These are phyloP conservation scores for Skeletonema menzelii DNA, from an alignment of 108 stramenopile species.

Conservation along the genomic window DNA sequence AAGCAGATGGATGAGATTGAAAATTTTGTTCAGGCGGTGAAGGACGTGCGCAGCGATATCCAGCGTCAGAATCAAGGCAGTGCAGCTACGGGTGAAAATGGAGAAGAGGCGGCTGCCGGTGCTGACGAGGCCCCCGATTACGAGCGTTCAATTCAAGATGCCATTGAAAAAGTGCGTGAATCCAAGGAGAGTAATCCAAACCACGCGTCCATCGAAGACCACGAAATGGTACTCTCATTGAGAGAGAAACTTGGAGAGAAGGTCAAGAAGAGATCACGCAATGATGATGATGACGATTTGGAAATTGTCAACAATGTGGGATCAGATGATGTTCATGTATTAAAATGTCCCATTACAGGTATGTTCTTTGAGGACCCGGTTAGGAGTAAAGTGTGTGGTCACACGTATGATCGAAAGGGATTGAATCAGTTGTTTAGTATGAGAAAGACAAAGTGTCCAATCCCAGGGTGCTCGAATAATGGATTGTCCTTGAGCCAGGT, in stretches of 20 bases:
- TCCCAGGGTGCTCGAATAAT: slow-evolving; percentile 62
- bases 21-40: slow-evolving; percentile 43
- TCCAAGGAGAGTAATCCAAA: slow-evolving; percentile 3
- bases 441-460: slow-evolving; percentile 53
- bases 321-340: slow-evolving; percentile 17
- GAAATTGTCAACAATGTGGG: slow-evolving; percentile 26
- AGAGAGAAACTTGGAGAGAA: slow-evolving; percentile 36
- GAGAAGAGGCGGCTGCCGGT: background rate
- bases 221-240: slow-evolving; percentile 15
- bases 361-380: slow-evolving; percentile 68
- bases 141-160: slow-evolving; percentile 37
- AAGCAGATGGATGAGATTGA: slow-evolving; percentile 44
- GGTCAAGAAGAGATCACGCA: slow-evolving; percentile 27
- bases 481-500: slow-evolving; percentile 39
- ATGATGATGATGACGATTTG: slow-evolving; percentile 47
- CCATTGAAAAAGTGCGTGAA: slow-evolving; percentile 30
- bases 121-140: slow-evolving; percentile 38
- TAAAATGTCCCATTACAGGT: slow-evolving; percentile 69
- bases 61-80: slow-evolving; percentile 12
- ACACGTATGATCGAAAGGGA: slow-evolving; percentile 56
- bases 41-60: slow-evolving; percentile 25
- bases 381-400: slow-evolving; percentile 62
- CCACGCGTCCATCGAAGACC: slow-evolving; percentile 17
- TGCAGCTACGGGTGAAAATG: background rate
- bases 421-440: slow-evolving; percentile 46